Percentiles rank a stretch among this genome's conserved stretches.
These are phyloP conservation scores for Brachypodium distachyon DNA, from an alignment of 202 grass and related monocot species.

Conservation along the genomic window DNA sequence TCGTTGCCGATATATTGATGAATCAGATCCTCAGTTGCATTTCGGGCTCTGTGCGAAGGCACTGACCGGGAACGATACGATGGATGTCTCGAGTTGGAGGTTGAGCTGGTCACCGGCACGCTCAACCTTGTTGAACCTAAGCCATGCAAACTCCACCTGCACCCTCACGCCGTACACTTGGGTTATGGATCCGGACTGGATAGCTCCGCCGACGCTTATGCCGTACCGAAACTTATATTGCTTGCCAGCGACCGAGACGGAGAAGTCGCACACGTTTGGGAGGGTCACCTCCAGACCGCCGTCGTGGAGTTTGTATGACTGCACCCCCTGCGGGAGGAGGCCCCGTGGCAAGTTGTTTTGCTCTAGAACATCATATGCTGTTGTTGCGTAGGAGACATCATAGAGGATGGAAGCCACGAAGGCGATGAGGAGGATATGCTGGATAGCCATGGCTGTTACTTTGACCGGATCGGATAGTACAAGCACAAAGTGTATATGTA, in stretches of 20 bases:
- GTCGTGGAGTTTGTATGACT: slow-evolving; percentile 24
- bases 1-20: not conserved
- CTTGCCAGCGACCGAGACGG: not conserved
- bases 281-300: slow-evolving; percentile 12
- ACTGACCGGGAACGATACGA: slow-evolving; percentile 23
- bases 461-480: too few species aligned
- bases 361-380: not conserved
- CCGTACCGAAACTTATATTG: not conserved
- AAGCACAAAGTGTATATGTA: too few species aligned
- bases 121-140: slow-evolving; percentile 15
- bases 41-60: slow-evolving; percentile 29
- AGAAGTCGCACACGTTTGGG: not conserved
- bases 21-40: not conserved
- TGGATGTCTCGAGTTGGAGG: slow-evolving; percentile 10
- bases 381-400: too few species aligned
- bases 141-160: slow-evolving; percentile 8
- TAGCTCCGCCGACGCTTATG: slow-evolving; percentile 18
- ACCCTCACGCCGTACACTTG: slow-evolving; percentile 32
- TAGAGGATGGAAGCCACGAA: too few species aligned
- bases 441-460: too few species aligned
- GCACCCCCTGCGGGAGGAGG: slow-evolving; percentile 36
- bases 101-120: slow-evolving; percentile 6
- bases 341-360: not conserved
- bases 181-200: slow-evolving; percentile 5
- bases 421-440: too few species aligned